Evolutionary conservation across 495 filamentous ascomycete species (phyloP).

Genomic region (Massariosphaeria phaeospora): DNA sequence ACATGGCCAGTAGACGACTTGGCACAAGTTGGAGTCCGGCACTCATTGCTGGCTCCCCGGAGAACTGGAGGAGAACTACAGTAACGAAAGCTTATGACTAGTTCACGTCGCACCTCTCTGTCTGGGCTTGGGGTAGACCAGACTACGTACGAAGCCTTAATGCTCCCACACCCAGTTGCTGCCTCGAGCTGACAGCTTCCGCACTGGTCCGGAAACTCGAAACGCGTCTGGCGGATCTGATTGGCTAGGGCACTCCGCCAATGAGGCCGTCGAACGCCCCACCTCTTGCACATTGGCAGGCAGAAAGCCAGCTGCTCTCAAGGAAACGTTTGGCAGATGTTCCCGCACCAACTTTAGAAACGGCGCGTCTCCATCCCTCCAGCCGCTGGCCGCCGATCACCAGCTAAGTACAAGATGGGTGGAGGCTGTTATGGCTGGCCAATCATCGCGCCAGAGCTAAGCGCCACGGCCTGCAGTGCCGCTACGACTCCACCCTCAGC

Average conservation of each 20-base stretch:
- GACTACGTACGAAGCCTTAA: too few species aligned
- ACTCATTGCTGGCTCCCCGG: too few species aligned
- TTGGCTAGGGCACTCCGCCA: background rate
- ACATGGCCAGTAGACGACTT: too few species aligned
- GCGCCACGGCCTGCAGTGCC: slow-evolving; percentile 1
- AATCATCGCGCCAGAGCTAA: slow-evolving; percentile 2
- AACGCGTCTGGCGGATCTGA: background rate
- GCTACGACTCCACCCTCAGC: slow-evolving; percentile 2
- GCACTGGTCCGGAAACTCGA: background rate
- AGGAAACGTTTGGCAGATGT: slow-evolving; percentile 6
- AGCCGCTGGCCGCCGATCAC: slow-evolving; percentile 7
- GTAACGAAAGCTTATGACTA: too few species aligned
- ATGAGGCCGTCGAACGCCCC: background rate
- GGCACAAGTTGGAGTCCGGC: too few species aligned
- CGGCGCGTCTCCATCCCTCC: slow-evolving; percentile 3
- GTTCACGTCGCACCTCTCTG: too few species aligned
- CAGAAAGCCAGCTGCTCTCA: background rate
- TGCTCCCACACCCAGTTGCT: background rate
- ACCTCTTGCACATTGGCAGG: background rate
- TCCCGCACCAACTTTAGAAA: slow-evolving; percentile 2
- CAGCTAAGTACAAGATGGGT: background rate
- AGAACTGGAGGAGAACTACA: too few species aligned
- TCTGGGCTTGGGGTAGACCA: too few species aligned
- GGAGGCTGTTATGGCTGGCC: slow-evolving; percentile 6
- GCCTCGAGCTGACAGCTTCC: background rate